Base-by-base conservation (phyloP, 768 basidiomycete species). In the Exidia glandulosa region DNA sequence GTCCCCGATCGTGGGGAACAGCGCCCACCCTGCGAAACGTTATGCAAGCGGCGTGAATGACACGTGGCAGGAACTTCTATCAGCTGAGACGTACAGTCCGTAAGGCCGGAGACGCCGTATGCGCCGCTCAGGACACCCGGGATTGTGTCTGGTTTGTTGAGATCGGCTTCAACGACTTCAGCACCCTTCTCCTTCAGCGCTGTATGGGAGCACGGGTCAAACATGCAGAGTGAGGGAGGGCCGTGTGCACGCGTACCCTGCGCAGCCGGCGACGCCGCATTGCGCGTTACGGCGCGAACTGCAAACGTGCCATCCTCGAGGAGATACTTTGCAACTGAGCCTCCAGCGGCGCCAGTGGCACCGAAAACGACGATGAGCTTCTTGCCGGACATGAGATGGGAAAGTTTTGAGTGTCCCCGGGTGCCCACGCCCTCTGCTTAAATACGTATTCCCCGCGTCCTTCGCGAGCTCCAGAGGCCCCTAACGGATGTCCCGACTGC, bases 281-380 rank as follows among this genome's bases (percentile, higher is more conserved):
- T 61, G 54, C 75, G 71, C 0, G 72, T 71, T 37, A 75, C 65
- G 1, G 70, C 74, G 31, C 72, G 68, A 0, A 73, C 71, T 27
- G 62, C 65, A 63, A 74, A 75, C 12, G 66, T 70, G 16, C 69
- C 71, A 27, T 76, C 74, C 6, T 64, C 63, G 14, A 76, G 67
- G n/a, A 75, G 62, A 2, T 66, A 63, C 14, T 62, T 57, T 10
- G 70, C 64, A 4, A 75, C 55, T 19, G 57, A 62, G 19, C 63
- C 62, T 65, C 74, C 74, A 67, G 75, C 72, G 13, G 58, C 60
- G 12, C 74, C 74, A 19, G 74, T 75, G 3, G 74, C 73, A 31
- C 75, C 73, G 23, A 71, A 67, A 32, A 75, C 70, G 4, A 66
- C 67, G 33, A 73, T 68, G 32, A 73, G 59, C 25, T 57, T 58